Percentiles rank a stretch among this genome's conserved stretches.
Evolutionary conservation across 257 asterid species (phyloP).

Genomic region (Nicotiana tabacum): DNA sequence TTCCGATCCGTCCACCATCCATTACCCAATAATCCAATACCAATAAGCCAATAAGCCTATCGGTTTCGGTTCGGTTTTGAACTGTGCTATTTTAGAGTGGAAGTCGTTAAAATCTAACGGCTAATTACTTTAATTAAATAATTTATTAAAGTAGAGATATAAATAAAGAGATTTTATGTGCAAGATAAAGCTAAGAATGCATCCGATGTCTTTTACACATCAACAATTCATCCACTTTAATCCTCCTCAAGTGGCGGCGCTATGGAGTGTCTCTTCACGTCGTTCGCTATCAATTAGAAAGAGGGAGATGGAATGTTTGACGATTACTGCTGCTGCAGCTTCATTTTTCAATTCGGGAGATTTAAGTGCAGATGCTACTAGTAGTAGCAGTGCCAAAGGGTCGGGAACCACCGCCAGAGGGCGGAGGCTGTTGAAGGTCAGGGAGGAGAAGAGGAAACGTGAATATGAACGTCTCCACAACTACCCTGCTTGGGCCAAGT

Average conservation of each 20-base stretch:
- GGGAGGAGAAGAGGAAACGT: constrained; percentile 89
- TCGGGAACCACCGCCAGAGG: constrained; percentile 92
- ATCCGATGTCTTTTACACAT: neutral
- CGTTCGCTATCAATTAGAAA: neutral
- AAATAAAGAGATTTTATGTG: no score
- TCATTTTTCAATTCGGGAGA: neutral
- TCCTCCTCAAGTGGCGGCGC: neutral
- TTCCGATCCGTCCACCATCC: no score
- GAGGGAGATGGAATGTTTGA: neutral
- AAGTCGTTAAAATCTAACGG: no score
- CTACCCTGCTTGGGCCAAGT: constrained; percentile 99
- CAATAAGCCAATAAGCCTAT: no score
- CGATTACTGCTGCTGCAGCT: neutral
- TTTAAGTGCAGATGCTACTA: neutral
- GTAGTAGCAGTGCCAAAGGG: constrained; percentile 46
- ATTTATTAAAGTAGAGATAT: no score
- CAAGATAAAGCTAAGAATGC: no score
- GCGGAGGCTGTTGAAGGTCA: constrained; percentile 70
- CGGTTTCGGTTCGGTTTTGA: no score
- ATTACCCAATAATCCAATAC: no score
- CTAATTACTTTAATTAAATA: no score
- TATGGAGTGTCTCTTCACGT: neutral
- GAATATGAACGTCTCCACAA: constrained; percentile 61
- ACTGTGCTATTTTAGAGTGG: no score
- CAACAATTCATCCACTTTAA: neutral